phyloP scores from a whole-genome alignment of 2,329 filamentous ascomycete species.

The Colletotrichum tofieldiae region DNA sequence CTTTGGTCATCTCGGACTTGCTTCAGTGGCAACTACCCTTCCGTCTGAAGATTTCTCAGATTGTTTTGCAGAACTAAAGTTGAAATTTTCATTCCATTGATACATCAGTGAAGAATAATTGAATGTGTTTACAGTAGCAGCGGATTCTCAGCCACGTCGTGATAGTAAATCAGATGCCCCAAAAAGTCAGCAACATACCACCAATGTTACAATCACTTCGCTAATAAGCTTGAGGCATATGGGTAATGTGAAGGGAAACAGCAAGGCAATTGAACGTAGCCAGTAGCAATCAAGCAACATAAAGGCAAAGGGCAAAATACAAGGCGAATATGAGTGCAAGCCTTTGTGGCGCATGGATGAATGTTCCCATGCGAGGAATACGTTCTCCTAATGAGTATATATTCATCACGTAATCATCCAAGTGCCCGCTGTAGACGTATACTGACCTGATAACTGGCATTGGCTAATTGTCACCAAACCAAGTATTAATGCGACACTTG shows the following conservation, averaged over 20 bases:
- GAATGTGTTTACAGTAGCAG: no score
- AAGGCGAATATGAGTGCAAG: background rate
- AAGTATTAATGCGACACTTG: background rate
- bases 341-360: background rate
- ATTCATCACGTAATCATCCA: background rate
- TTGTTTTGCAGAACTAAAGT: no score
- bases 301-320: background rate
- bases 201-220: background rate
- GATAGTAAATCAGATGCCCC: no score
- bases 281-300: background rate
- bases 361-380: background rate
- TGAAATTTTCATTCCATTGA: no score
- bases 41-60: no score
- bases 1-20: no score
- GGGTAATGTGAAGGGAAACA: background rate
- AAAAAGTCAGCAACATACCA: no score
- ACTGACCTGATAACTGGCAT: background rate
- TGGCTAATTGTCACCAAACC: background rate
- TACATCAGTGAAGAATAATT: no score
- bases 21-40: no score
- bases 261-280: background rate
- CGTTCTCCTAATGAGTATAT: background rate
- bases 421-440: background rate
- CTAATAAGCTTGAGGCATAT: background rate
- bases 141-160: no score